Conservation (phyloP, 345 rosid genomes). For the Salix brachista region DNA sequence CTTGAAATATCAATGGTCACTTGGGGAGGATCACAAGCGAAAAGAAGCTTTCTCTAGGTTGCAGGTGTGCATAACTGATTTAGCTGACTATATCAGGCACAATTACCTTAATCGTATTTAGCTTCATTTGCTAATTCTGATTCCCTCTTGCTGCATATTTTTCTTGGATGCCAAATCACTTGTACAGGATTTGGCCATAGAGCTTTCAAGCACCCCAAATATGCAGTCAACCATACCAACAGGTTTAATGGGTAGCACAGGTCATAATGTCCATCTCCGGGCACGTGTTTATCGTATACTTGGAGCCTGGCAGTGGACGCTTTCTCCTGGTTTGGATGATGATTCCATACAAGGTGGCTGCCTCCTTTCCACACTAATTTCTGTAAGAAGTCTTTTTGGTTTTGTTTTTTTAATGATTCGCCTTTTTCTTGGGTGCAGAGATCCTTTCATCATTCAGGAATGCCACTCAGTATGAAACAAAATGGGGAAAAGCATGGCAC, state of each 20-base stretch:
- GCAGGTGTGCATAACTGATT: slow-evolving; percentile 48
- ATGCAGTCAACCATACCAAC: slow-evolving; percentile 46
- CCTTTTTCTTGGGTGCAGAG: slow-evolving; percentile 37
- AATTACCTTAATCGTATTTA: slow-evolving; percentile 1
- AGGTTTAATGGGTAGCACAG: slow-evolving; percentile 45
- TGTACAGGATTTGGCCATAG: slow-evolving; percentile 61
- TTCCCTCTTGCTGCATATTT: slow-evolving; percentile 3
- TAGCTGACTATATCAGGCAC: not conserved
- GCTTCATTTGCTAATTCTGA: slow-evolving; percentile 9
- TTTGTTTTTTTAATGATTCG: not conserved
- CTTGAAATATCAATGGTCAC: slow-evolving; percentile 94
- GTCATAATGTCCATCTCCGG: slow-evolving; percentile 59
- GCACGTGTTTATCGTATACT: slow-evolving; percentile 83
- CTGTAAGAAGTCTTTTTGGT: not conserved
- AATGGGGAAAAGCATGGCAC: slow-evolving; percentile 99
- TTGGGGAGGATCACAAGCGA: slow-evolving; percentile 91
- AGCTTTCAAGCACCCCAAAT: slow-evolving; percentile 57
- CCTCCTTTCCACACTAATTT: not conserved
- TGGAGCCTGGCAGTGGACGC: slow-evolving; percentile 91
- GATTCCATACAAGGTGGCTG: slow-evolving; percentile 75
- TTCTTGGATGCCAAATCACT: slow-evolving; percentile 17
- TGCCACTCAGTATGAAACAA: slow-evolving; percentile 70
- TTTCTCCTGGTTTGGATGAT: slow-evolving; percentile 84
- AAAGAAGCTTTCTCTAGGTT: slow-evolving; percentile 85
- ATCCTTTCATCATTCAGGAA: slow-evolving; percentile 66